Conservation (phyloP, 495 filamentous ascomycete species). For the Hypoxylon subgilvum region DNA sequence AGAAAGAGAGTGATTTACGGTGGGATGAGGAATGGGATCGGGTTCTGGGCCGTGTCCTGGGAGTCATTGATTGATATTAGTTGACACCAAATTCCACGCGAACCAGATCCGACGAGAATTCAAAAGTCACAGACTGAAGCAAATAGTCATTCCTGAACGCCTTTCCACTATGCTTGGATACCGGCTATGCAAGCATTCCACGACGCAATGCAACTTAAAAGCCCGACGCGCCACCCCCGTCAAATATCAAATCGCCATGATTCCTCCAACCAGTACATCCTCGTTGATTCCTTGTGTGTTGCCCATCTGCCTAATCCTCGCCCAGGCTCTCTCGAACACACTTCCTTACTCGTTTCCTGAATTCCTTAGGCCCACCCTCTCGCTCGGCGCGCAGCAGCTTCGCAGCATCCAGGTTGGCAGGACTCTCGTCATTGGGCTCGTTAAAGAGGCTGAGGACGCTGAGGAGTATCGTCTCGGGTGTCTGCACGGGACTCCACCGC, state of each 20-base stretch:
- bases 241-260: neutral
- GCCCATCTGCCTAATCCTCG: conserved; percentile 52
- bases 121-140: too few relatives aligned
- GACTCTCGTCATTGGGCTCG: conserved; percentile 92
- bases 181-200: conserved; percentile 7
- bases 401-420: conserved; percentile 93
- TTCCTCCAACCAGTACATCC: neutral
- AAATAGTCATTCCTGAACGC: conserved; percentile 2
- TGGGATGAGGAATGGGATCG: conserved; percentile 97
- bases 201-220: neutral
- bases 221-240: too few relatives aligned
- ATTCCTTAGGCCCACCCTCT: conserved; percentile 66
- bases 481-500: conserved; percentile 96
- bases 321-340: conserved; percentile 85
- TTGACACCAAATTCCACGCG: neutral
- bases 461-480: conserved; percentile 90
- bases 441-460: conserved; percentile 93
- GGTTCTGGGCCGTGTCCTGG: conserved; percentile 74
- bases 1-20: conserved; percentile 73
- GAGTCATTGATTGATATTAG: conserved; percentile 50
- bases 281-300: neutral
- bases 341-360: conserved; percentile 74
- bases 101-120: too few relatives aligned
- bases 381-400: conserved; percentile 83
- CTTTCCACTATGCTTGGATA: conserved; percentile 10